Conservation (phyloP, 306 rosid genomes). For the Citrullus colocynthis region DNA sequence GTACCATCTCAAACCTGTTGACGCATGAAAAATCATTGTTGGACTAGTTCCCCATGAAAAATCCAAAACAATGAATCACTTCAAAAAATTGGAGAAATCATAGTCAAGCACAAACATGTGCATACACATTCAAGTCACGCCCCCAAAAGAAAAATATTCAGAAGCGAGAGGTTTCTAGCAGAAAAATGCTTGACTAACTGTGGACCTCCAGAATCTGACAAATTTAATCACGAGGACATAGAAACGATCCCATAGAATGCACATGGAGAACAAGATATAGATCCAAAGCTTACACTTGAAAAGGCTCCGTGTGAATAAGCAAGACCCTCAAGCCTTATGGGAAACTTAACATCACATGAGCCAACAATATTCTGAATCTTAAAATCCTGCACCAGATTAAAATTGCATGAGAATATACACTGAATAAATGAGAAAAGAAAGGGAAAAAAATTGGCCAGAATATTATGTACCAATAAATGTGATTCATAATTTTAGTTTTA, state of each 20-base stretch:
- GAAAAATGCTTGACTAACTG: neutral
- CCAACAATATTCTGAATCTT: conserved; percentile 93
- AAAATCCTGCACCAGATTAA: conserved; percentile 36
- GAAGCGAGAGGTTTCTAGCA: neutral
- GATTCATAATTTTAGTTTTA: neutral
- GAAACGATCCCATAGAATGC: neutral
- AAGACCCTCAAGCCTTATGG: conserved; percentile 89
- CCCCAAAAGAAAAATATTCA: neutral
- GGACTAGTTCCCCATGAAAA: neutral
- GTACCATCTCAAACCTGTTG: neutral
- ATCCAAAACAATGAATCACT: neutral
- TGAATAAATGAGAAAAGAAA: neutral
- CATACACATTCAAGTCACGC: neutral
- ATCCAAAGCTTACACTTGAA: conserved; percentile 57
- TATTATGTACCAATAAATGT: no score
- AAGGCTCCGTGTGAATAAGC: conserved; percentile 83
- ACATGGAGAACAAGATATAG: neutral
- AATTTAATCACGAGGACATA: neutral
- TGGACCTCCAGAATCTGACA: neutral
- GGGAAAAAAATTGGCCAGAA: no score
- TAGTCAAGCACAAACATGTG: neutral
- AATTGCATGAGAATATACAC: neutral
- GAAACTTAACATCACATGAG: conserved; percentile 87
- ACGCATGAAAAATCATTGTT: neutral
- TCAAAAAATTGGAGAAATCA: neutral